These are phyloP conservation scores for Hyaloperonospora brassicae DNA, from an alignment of 352 stramenopile genomes.

Conservation along the genomic window DNA sequence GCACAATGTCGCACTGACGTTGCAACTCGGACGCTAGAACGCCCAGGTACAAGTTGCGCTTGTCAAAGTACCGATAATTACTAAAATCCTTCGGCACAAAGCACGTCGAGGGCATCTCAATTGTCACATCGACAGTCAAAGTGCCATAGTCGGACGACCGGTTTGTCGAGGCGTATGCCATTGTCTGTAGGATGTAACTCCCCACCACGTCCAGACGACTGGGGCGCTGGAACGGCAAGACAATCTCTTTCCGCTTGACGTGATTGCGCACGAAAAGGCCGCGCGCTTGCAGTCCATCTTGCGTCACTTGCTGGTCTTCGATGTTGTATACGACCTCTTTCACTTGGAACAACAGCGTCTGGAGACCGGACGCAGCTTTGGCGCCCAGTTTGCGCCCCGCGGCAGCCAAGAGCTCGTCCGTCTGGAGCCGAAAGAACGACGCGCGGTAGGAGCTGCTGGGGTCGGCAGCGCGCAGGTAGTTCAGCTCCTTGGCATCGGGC, in stretches of 20 bases:
- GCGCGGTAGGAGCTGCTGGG: slow-evolving; percentile 61
- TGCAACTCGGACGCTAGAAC: slow-evolving; percentile 61
- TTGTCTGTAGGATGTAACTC: slow-evolving; percentile 82
- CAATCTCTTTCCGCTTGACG: slow-evolving; percentile 78
- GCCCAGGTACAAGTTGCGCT: slow-evolving; percentile 80
- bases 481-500: slow-evolving; percentile 76
- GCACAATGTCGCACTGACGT: slow-evolving; percentile 30
- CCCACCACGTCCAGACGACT: slow-evolving; percentile 75
- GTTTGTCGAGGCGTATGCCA: slow-evolving; percentile 56
- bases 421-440: slow-evolving; percentile 83
- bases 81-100: slow-evolving; percentile 85
- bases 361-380: slow-evolving; percentile 39
- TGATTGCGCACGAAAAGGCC: slow-evolving; percentile 62
- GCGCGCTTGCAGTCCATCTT: slow-evolving; percentile 49
- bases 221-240: slow-evolving; percentile 75
- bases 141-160: slow-evolving; percentile 35
- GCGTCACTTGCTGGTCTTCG: slow-evolving; percentile 63
- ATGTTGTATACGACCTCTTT: slow-evolving; percentile 68
- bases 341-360: slow-evolving; percentile 72
- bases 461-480: slow-evolving; percentile 69
- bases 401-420: slow-evolving; percentile 76
- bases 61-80: slow-evolving; percentile 88
- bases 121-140: slow-evolving; percentile 68
- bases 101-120: slow-evolving; percentile 74
- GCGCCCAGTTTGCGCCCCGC: slow-evolving; percentile 49